Base-by-base conservation (phyloP, 768 basidiomycete genomes). In the Russula abietina region DNA sequence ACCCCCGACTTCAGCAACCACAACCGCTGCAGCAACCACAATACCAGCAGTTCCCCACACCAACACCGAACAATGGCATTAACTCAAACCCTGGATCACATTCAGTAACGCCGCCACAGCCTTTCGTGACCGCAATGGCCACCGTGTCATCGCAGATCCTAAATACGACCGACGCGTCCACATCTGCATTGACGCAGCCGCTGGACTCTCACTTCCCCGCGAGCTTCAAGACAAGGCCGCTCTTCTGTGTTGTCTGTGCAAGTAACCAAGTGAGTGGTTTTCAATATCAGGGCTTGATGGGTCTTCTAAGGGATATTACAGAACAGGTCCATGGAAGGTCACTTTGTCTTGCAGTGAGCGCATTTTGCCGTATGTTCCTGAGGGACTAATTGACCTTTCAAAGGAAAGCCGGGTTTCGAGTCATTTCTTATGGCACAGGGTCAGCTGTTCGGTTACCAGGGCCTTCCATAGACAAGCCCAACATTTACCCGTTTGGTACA, bases 251-350 rank as follows among this genome's bases (percentile, higher is more conserved):
- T 10, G 97, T 98, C 36, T 99, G 97, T 72, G 96, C 97, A n/a
- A 98, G 93, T 71, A 99, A 99, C 71, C 93, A 98, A 79, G 95
- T 91, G 73, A 64, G 83, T 76, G 30, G 45, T 49, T n/a, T n/a
- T 43, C 16, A 0, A 10, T n/a, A 19, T 36, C 32, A 36, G 32
- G 39, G 52, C 30, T 33, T 46, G 24, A 36, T 49, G 17, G 16
- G 17, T 4, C 22, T 6, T 17, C 53, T 46, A 14, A 65, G n/a
- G 5, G 19, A 3, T 54, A n/a, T 53, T 62, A 60, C 55, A 97
- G 94, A 97, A 97, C 72, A 87, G 95, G 53, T 96, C 94, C 1
- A 99, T 99, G 97, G 97, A 98, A 76, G 97, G 93, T 0, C 97
- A 99, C 71, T 82, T 84, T 70, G 92, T 95, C 16, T 75, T 98